Percentiles rank a stretch among this genome's conserved stretches.
Evolutionary conservation across 148 eudicot genomes (phyloP).

Genomic region (Talinum fruticosum): DNA sequence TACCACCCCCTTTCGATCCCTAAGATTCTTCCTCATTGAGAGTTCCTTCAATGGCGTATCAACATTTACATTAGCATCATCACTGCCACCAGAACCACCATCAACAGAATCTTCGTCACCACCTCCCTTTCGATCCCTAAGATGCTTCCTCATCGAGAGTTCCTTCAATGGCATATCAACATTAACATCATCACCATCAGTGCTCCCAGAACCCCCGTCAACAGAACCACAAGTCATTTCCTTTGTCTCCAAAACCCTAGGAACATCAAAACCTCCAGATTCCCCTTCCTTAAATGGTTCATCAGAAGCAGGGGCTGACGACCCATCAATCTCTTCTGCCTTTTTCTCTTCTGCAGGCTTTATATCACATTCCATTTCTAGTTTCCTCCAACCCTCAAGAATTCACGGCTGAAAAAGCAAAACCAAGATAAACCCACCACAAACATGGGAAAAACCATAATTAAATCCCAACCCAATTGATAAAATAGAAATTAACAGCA

Average conservation of each 20-base stretch:
- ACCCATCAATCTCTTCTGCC: conserved; percentile 16
- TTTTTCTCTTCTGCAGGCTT: conserved; percentile 13
- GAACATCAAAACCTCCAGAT: conserved; percentile 9
- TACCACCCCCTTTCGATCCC: neutral
- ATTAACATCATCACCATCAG: neutral
- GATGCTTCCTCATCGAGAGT: too few species aligned
- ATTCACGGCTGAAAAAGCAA: conserved; percentile 3
- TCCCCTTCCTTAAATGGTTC: neutral
- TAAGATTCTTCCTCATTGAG: neutral
- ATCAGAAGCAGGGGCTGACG: neutral
- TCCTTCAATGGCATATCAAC: neutral
- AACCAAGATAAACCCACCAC: conserved; percentile 7
- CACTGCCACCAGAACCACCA: neutral
- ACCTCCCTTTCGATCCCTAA: neutral
- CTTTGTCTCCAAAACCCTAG: conserved; percentile 1
- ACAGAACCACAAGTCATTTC: neutral
- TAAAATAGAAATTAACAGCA: neutral
- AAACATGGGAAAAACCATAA: neutral
- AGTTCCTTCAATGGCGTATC: neutral
- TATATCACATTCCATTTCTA: conserved; percentile 16
- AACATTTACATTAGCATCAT: neutral
- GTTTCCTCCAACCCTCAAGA: neutral
- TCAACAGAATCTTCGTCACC: neutral
- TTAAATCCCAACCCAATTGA: conserved; percentile 7
- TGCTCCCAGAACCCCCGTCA: neutral